Conservation (phyloP, 1,284 basidiomycete species). For the Rhodotorula mucilaginosa region DNA sequence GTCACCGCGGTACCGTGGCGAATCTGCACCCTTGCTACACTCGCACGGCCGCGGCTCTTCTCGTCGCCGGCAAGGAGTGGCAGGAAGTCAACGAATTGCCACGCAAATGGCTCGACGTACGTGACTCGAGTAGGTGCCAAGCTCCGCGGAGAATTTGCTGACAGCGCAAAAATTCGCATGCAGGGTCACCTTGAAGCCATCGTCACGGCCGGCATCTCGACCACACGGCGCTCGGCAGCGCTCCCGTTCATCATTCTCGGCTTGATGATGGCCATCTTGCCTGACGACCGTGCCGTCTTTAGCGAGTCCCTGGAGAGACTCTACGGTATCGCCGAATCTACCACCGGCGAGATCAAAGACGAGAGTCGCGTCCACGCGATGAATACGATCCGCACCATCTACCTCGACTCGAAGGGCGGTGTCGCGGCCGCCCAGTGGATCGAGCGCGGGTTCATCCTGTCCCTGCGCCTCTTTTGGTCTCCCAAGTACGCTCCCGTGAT, state of each 20-base stretch:
- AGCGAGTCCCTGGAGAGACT: constrained; percentile 23
- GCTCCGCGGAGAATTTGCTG: neutral
- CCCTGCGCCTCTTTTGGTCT: constrained; percentile 47
- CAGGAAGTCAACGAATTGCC: constrained; percentile 42
- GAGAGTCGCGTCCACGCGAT: constrained; percentile 45
- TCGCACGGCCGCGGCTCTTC: constrained; percentile 43
- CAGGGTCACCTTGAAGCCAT: constrained; percentile 37
- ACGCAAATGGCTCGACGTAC: constrained; percentile 45
- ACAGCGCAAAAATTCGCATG: constrained; percentile 1
- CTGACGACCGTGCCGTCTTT: constrained; percentile 21
- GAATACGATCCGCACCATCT: constrained; percentile 45
- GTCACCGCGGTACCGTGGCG: constrained; percentile 50
- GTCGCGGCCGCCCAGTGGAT: constrained; percentile 29
- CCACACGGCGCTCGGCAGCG: constrained; percentile 49
- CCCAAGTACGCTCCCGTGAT: constrained; percentile 20
- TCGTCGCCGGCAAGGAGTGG: constrained; percentile 37
- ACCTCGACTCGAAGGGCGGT: constrained; percentile 36
- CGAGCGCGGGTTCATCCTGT: constrained; percentile 45
- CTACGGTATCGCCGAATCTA: constrained; percentile 39
- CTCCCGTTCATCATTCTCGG: constrained; percentile 49
- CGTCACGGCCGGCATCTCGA: constrained; percentile 44
- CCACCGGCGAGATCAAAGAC: constrained; percentile 26
- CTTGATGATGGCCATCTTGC: constrained; percentile 41
- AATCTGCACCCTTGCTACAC: constrained; percentile 48
- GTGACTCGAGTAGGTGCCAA: neutral